Conservation (phyloP, 257 asterid genomes). For the Nicotiana noctiflora region DNA sequence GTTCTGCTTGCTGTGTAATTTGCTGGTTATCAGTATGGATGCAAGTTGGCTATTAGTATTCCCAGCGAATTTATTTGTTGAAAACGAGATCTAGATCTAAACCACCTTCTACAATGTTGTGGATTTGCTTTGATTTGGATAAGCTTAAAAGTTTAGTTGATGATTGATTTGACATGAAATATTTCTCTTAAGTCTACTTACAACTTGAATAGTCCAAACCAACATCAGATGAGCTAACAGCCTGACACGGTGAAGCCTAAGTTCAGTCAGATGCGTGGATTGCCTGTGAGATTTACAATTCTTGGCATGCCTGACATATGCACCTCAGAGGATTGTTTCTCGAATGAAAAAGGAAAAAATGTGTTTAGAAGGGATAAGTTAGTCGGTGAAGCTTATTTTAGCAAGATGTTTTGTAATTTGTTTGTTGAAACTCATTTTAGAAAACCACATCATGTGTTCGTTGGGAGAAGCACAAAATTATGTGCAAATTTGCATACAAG, state of each 20-base stretch:
- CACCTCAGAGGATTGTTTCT: not conserved
- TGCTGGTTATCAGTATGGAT: not conserved
- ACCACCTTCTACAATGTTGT: not conserved
- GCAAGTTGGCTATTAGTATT: not conserved
- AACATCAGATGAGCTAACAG: not conserved
- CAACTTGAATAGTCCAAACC: slow-evolving; percentile 3
- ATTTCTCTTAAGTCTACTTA: not conserved
- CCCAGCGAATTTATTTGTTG: not conserved
- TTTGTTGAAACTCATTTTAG: not conserved
- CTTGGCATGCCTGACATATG: not conserved
- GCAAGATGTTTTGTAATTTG: not conserved
- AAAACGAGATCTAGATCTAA: not conserved
- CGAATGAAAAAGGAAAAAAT: not conserved
- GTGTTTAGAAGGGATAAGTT: no score
- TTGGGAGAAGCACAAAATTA: not conserved
- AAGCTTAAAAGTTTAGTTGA: not conserved
- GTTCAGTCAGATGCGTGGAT: not conserved
- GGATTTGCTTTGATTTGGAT: not conserved
- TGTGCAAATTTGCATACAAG: not conserved
- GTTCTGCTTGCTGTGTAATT: not conserved
- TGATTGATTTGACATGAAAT: not conserved
- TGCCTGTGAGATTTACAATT: not conserved
- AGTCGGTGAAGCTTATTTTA: not conserved
- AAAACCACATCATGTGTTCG: not conserved
- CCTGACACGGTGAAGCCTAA: not conserved